Evolutionary conservation across 2,329 filamentous ascomycete species (phyloP).

Genomic region (Periconia macrospinosa): DNA sequence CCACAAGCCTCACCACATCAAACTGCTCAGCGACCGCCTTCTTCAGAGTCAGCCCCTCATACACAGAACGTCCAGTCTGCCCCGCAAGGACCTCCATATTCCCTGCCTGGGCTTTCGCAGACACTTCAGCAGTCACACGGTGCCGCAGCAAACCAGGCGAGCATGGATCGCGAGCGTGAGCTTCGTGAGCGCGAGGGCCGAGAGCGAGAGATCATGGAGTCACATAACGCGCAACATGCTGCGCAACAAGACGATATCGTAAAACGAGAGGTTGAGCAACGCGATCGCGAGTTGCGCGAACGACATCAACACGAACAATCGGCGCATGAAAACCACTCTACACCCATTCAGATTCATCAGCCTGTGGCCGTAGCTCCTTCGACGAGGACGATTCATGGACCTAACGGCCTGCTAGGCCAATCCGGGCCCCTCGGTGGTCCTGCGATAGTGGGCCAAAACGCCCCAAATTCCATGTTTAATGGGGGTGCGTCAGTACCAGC

Average conservation of each 20-base stretch:
- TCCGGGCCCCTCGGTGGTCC: constrained; percentile 54
- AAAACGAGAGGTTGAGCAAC: constrained; percentile 48
- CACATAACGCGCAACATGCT: constrained; percentile 40
- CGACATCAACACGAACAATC: constrained; percentile 69
- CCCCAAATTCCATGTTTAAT: constrained; percentile 64
- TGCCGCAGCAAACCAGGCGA: constrained; percentile 36
- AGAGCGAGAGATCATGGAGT: constrained; percentile 60
- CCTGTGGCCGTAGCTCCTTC: constrained; percentile 78
- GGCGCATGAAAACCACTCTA: constrained; percentile 83
- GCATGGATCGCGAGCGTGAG: constrained; percentile 50
- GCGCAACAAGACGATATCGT: constrained; percentile 59
- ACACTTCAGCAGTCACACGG: constrained; percentile 45
- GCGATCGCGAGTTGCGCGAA: constrained; percentile 64
- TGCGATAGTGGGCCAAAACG: constrained; percentile 62
- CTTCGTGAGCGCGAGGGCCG: constrained; percentile 46
- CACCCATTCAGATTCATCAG: constrained; percentile 89
- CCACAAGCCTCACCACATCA: constrained; percentile 47
- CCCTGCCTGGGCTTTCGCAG: constrained; percentile 49
- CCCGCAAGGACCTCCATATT: constrained; percentile 45
- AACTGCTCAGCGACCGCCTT: constrained; percentile 37
- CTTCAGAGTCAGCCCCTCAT: constrained; percentile 38
- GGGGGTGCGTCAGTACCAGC: constrained; percentile 61
- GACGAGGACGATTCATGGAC: constrained; percentile 82
- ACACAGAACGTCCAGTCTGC: constrained; percentile 36
- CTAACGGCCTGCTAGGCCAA: constrained; percentile 76